Evolutionary conservation across 805 yeast genomes (phyloP), one percentile per base, ranked within the genome.

Genomic region (Kregervanrija pseudodelftensis): DNA sequence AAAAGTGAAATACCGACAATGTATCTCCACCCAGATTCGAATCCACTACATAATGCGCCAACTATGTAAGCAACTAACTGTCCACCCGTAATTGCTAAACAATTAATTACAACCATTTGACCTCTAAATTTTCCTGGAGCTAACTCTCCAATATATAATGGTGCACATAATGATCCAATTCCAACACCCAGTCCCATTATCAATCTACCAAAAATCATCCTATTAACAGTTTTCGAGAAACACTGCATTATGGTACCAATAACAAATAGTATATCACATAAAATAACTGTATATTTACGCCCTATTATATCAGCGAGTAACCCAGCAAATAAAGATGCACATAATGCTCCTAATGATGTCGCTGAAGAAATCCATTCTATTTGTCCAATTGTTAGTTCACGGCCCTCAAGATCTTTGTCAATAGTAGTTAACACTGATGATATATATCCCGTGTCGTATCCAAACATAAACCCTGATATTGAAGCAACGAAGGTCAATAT

Each of bases 361-460:
- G 77, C 78, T 4, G 77, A 68, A 0, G 80, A 74, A 42, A 76
- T 73, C 53, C 68, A 64, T 55, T 76, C 79, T 53, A 74, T 73
- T 40, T 75, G 74, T 2, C 69, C 70, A 14, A 60, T 60, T 3
- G 75, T 63, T 41, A 76, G 59, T 10, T 57, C 43, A 40, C 66
- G 66, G 9, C 52, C 54, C 49, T 64, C 55, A 49, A 76, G 61
- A 54, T 74, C 80, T 0, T 71, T 65, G 1, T 79, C 79, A 11
- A 76, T 64, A 15, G 69, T 68, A 30, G 76, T 79, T 51, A 76
- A 60, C 1, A 78, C 80, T 11, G 79, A 70, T 4, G 81, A 76
- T 12, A 76, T 75, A 54, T 76, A 76, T 4, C 81, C 82, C 4
- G 82, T 76, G 53, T 76, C 82, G 53, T 76, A 76, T 9, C 82